These are phyloP conservation scores for Geotrichum histeridarum DNA, from an alignment of 1,139 yeast species.

Conservation along the genomic window DNA sequence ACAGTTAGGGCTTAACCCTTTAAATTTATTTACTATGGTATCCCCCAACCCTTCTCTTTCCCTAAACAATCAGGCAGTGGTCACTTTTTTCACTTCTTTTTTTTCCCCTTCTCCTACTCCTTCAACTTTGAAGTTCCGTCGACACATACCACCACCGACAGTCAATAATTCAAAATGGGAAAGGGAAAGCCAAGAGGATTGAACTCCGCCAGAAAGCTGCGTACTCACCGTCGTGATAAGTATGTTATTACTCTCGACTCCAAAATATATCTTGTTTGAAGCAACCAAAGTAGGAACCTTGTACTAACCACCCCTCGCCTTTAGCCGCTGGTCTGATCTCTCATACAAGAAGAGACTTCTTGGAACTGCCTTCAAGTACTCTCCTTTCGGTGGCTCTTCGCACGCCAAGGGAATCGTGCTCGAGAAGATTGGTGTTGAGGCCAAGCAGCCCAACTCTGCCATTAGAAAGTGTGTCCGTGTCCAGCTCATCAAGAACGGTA, in stretches of 20 bases:
- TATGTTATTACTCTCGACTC: constrained; percentile 34
- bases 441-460: constrained; percentile 99
- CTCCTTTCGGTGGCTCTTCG: constrained; percentile 99
- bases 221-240: constrained; percentile 99
- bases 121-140: constrained; percentile 5
- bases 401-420: constrained; percentile 99
- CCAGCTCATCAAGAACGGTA: constrained; percentile 99
- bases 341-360: constrained; percentile 97
- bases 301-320: constrained; percentile 15
- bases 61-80: not conserved
- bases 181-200: constrained; percentile 97
- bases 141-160: constrained; percentile 3
- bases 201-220: constrained; percentile 99
- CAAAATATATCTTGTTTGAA: constrained; percentile 7
- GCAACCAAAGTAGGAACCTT: not conserved
- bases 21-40: not conserved
- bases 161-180: constrained; percentile 54
- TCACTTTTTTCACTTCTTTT: constrained; percentile 9
- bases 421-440: constrained; percentile 99
- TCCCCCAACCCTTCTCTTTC: constrained; percentile 1
- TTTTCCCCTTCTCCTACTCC: constrained; percentile 1
- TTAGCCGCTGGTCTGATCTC: constrained; percentile 97
- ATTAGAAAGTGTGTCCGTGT: constrained; percentile 99
- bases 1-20: not conserved
- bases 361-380: constrained; percentile 99